phyloP scores from a whole-genome alignment of 805 yeast species.

The Lipomyces mesembrius region DNA sequence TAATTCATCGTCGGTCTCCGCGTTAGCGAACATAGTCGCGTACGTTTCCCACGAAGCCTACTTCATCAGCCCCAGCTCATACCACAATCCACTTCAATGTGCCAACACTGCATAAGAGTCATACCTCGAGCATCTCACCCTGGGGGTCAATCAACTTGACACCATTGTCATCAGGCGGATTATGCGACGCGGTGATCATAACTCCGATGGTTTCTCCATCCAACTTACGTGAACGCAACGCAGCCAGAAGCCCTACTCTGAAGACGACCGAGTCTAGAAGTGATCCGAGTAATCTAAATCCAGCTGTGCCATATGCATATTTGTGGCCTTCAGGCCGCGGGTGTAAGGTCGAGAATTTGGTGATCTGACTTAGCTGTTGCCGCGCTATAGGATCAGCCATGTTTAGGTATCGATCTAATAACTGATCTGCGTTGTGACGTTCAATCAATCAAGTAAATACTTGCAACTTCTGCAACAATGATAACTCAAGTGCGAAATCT shows the following conservation, averaged over 20 bases:
- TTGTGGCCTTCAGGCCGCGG: constrained; percentile 53
- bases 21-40: constrained; percentile 82
- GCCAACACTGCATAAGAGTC: background rate
- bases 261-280: constrained; percentile 79
- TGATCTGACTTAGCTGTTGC: constrained; percentile 22
- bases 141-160: constrained; percentile 90
- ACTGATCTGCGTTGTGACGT: background rate
- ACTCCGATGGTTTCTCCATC: constrained; percentile 81
- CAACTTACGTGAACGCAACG: constrained; percentile 74
- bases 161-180: constrained; percentile 76
- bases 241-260: constrained; percentile 81
- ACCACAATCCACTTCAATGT: background rate
- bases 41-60: constrained; percentile 70
- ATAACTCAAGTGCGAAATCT: background rate
- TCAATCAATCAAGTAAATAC: background rate
- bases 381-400: background rate
- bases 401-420: background rate
- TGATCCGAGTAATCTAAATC: constrained; percentile 78
- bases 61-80: background rate
- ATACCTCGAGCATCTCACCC: constrained; percentile 40
- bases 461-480: background rate
- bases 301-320: constrained; percentile 94
- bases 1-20: constrained; percentile 55
- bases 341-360: constrained; percentile 41
- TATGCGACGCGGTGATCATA: constrained; percentile 71